These are phyloP conservation scores for Viola pubescens DNA, from an alignment of 441 rosid genomes.

Conservation along the genomic window DNA sequence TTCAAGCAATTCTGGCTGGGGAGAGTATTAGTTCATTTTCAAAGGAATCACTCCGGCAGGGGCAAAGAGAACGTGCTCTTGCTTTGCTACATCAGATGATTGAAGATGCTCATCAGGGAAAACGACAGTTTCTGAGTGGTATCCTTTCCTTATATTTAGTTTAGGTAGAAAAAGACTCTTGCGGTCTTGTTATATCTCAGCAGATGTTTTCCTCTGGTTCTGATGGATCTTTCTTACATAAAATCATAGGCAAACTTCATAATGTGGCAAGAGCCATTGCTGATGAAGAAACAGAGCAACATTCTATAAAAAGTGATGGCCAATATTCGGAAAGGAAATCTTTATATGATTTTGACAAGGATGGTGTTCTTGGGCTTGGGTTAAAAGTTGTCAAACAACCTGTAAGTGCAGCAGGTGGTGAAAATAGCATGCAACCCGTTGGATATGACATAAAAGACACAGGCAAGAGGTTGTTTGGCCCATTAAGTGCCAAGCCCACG, in stretches of 20 bases:
- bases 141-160: slow-evolving; percentile 22
- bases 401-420: slow-evolving; percentile 39
- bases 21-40: slow-evolving; percentile 48
- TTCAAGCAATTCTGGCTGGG: slow-evolving; percentile 66
- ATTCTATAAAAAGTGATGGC: slow-evolving; percentile 44
- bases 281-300: slow-evolving; percentile 77
- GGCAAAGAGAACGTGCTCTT: slow-evolving; percentile 91
- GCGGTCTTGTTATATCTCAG: slow-evolving; percentile 7
- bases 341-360: slow-evolving; percentile 43
- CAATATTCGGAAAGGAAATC: slow-evolving; percentile 34
- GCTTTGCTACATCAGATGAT: slow-evolving; percentile 94
- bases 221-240: slow-evolving; percentile 25
- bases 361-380: slow-evolving; percentile 93
- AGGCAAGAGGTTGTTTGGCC: slow-evolving; percentile 75
- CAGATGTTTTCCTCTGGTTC: slow-evolving; percentile 14
- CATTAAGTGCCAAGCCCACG: slow-evolving; percentile 70
- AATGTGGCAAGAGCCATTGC: slow-evolving; percentile 94
- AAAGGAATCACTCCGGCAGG: slow-evolving; percentile 70
- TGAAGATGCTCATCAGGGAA: slow-evolving; percentile 97
- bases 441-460: slow-evolving; percentile 63
- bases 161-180: slow-evolving; percentile 11
- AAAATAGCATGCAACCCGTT: slow-evolving; percentile 38
- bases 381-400: slow-evolving; percentile 53
- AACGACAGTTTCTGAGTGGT: slow-evolving; percentile 98
- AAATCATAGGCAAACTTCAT: slow-evolving; percentile 80